Base-by-base conservation (phyloP, 1,284 basidiomycete species). In the Tranzscheliella williamsii region DNA sequence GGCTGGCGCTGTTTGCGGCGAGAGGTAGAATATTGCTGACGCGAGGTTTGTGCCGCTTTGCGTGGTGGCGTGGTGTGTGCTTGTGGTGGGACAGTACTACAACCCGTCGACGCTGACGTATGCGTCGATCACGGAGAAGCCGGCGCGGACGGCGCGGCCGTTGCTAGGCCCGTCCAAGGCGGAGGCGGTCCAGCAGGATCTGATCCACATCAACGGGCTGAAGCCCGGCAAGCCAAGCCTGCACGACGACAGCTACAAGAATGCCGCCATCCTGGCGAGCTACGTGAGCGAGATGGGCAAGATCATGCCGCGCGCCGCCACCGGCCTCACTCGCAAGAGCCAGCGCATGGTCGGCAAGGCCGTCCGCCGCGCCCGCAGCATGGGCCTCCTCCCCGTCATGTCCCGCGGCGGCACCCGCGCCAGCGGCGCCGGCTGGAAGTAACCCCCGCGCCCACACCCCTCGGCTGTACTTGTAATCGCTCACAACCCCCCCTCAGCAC, bases 321-420 rank as follows among this genome's bases (percentile, higher is more conserved):
- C 91, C 0, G 82, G 83, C 1, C 81, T 97, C 39, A 92, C 91
- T 4, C 84, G 86, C 79, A 86, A 85, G 78, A 88, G 82, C 58
- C 93, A 97, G 79, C 83, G 91, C 34, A 82, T 82, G 57, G 73
- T 96, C 4, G 89, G 86, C 36, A 93, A 93, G 80, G 89, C 93
- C 29, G 88, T 97, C 50, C 85, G 90, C 47, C 83, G 94, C 46
- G 90, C 94, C 42, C 89, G 90, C 79, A 89, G 87, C 82, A 93
- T 96, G 88, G 93, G 93, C 36, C 77, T 93, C 52, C 84, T 96
- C 55, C 88, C 90, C 2, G 66, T 73, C 3, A 55, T 70, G 53
- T 70, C 63, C 38, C 46, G 69, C 3, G 67, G 69, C 17, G 67
- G 69, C 1, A 31, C 56, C 2, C 30, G 55, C 30, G 42, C 24